Percentiles rank a stretch among this genome's conserved stretches.
Conservation (phyloP, 768 basidiomycete genomes). For the Mycena venus region DNA sequence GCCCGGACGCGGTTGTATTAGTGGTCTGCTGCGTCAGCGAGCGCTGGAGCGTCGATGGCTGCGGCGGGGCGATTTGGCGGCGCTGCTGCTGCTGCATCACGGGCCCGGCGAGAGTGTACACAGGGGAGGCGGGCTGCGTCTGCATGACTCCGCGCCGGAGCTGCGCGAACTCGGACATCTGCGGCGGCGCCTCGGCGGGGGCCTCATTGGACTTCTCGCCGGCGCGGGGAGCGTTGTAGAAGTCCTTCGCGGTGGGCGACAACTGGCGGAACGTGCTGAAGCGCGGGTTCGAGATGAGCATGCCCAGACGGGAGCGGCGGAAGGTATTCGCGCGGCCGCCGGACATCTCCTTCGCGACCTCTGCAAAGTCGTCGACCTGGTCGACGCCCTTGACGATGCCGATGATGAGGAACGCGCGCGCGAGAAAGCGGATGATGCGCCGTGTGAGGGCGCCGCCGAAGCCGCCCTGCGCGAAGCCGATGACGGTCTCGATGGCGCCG, state of each 20-base stretch:
- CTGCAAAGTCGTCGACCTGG: slow-evolving; percentile 63
- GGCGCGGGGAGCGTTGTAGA: slow-evolving; percentile 54
- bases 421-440: slow-evolving; percentile 68
- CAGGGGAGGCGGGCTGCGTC: neutral
- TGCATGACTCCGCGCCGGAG: slow-evolving; percentile 14
- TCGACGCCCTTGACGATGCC: slow-evolving; percentile 77
- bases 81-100: neutral
- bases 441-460: slow-evolving; percentile 70
- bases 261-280: slow-evolving; percentile 67
- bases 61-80: neutral
- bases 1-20: no score
- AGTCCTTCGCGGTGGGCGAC: slow-evolving; percentile 58
- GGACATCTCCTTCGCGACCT: slow-evolving; percentile 56
- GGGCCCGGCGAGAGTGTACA: neutral
- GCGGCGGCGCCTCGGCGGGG: neutral
- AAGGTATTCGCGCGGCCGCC: slow-evolving; percentile 33
- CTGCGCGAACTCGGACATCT: slow-evolving; percentile 16
- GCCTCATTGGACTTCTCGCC: no score
- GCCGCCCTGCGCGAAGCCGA: slow-evolving; percentile 70
- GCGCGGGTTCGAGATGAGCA: slow-evolving; percentile 69
- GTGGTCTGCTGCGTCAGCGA: neutral
- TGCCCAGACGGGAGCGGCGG: slow-evolving; percentile 55
- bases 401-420: slow-evolving; percentile 67
- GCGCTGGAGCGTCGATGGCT: neutral
- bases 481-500: slow-evolving; percentile 72